Evolutionary conservation across 345 rosid genomes (phyloP), one percentile per base, ranked within the genome.

Genomic region (Populus alba): DNA sequence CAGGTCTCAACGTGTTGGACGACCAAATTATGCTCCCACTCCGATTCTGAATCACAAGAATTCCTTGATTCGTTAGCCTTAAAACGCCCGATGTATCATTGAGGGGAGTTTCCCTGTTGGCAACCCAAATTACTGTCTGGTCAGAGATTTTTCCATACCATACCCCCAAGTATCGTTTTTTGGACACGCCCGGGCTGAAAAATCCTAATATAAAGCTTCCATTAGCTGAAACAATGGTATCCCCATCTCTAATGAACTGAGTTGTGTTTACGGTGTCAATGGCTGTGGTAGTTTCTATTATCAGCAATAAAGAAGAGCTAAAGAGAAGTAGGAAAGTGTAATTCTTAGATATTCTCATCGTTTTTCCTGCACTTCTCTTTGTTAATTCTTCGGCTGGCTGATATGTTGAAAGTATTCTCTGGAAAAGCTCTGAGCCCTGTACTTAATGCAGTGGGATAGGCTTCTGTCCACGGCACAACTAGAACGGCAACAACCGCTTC

Each of bases 221-320:
- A 39, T 29, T 15, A 25, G 70, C 69, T 38, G 77, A 74, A 38
- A 74, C 41, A 7, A 74, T 9, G 23, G 57, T 25, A 5, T 74
- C 68, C 7, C 37, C 68, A 27, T 65, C 77, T 62, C 15, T 74
- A 31, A 74, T 37, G 66, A 69, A 74, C 20, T 41, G 77, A 23
- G 55, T 43, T 39, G 25, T 62, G 43, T 27, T 74, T 1, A 74
- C 5, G 68, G 77, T 74, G 69, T 74, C 77, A 62, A 43, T 51
- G 17, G 57, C 70, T 38, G 51, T 61, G n/a, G 31, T 16, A 18
- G 27, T 22, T 73, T 29, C 39, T 74, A n/a, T 1, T 22, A 39
- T 62, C 7, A 41, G 68, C 69, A 62, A 62, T 17, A 62, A 41
- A 43, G 10, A 65, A 68, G 38, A 74, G 70, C 61, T 25, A 27